Conservation (phyloP, 2,329 filamentous ascomycete species). For the Xylaria sp. region DNA sequence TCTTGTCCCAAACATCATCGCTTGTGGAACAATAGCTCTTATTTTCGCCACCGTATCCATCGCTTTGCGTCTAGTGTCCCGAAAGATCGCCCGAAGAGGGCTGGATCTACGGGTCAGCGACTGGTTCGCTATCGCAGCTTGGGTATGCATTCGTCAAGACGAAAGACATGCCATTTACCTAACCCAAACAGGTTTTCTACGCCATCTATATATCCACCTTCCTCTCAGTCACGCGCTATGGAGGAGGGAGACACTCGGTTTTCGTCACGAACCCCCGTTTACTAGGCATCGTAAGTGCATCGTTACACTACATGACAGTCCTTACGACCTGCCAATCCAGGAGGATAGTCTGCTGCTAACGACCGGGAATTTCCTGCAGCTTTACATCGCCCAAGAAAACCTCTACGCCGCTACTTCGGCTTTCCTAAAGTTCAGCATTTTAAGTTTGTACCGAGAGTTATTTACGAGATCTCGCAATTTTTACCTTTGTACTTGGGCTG, state of each 20-base stretch:
- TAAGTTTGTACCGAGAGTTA: conserved; percentile 7
- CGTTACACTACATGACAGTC: not conserved
- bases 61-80: conserved; percentile 1
- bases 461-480: not conserved
- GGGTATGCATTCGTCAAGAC: not conserved
- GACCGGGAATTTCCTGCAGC: not conserved
- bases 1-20: not conserved
- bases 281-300: conserved; percentile 15
- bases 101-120: conserved; percentile 8
- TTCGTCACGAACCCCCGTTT: conserved; percentile 20
- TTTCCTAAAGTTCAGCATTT: conserved; percentile 22
- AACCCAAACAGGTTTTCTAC: not conserved
- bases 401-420: not conserved
- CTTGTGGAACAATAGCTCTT: not conserved
- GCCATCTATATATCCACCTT: not conserved
- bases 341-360: not conserved
- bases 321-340: too few relatives aligned
- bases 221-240: not conserved
- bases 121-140: not conserved
- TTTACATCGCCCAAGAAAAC: conserved; percentile 1
- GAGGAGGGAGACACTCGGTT: conserved; percentile 6
- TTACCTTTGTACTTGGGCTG: conserved; percentile 6
- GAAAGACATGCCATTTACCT: not conserved
- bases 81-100: not conserved
- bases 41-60: not conserved